phyloP scores from a whole-genome alignment of 2,329 filamentous ascomycete genomes.

The Claviceps sp. region DNA sequence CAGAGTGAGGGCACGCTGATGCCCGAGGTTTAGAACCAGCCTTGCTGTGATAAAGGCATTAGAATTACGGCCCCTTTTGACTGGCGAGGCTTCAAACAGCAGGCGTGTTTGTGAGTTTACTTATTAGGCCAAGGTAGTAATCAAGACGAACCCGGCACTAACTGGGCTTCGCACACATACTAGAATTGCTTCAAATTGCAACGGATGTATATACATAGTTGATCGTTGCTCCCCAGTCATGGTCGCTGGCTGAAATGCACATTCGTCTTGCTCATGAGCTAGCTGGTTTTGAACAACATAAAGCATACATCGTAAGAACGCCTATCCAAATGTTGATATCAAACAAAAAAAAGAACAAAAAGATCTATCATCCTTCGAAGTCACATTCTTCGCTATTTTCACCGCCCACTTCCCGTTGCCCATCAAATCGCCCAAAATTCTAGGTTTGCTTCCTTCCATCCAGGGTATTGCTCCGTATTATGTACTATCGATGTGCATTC shows the following conservation, averaged over 20 bases:
- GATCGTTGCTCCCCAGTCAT: not conserved
- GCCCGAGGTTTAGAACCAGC: too few relatives aligned
- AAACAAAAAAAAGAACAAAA: not conserved
- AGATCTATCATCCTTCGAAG: not conserved
- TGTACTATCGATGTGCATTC: too few relatives aligned
- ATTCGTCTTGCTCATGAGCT: not conserved
- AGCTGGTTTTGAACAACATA: not conserved
- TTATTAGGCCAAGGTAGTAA: too few relatives aligned
- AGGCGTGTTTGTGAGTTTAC: too few relatives aligned
- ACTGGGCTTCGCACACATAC: too few relatives aligned
- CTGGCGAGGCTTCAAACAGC: too few relatives aligned
- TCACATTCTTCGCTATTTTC: not conserved
- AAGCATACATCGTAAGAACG: not conserved
- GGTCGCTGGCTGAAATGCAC: not conserved
- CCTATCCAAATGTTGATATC: slow-evolving; percentile 2
- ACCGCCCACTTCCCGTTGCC: too few relatives aligned
- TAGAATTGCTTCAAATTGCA: too few relatives aligned
- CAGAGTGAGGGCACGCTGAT: too few relatives aligned
- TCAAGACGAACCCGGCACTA: too few relatives aligned
- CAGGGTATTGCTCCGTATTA: not conserved
- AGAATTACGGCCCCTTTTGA: too few relatives aligned
- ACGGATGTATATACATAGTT: not conserved
- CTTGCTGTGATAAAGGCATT: too few relatives aligned
- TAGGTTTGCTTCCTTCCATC: not conserved
- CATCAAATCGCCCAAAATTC: not conserved